Conservation (phyloP, 148 eudicot species). For the Pharnaceum exiguum region DNA sequence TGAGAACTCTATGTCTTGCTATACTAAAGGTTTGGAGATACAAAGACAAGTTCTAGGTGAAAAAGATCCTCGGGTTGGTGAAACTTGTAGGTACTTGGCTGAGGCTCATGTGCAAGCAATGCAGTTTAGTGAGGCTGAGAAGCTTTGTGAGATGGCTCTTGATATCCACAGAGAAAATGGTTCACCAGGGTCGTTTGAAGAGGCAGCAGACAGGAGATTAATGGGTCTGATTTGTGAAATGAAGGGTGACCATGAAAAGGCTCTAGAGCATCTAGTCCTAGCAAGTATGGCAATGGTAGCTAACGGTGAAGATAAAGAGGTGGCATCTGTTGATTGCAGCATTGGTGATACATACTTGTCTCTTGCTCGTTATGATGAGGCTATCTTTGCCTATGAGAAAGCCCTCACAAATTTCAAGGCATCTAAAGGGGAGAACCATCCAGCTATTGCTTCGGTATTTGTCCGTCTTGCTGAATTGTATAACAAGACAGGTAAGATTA, state of each 20-base stretch:
- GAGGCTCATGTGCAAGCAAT: conserved; percentile 95
- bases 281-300: conserved; percentile 99
- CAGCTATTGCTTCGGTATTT: conserved; percentile 80
- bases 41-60: conserved; percentile 78
- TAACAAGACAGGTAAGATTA: conserved; percentile 83
- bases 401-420: conserved; percentile 86
- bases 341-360: conserved; percentile 91
- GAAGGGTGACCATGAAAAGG: conserved; percentile 88
- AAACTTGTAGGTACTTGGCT: conserved; percentile 87
- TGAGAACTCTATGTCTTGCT: conserved; percentile 67
- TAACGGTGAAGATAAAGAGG: conserved; percentile 88
- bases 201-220: conserved; percentile 91
- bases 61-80: conserved; percentile 81
- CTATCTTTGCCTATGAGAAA: conserved; percentile 86
- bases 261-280: conserved; percentile 89
- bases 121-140: conserved; percentile 84
- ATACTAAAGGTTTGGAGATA: conserved; percentile 66
- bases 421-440: conserved; percentile 89
- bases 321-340: conserved; percentile 92
- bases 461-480: conserved; percentile 90
- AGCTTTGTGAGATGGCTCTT: conserved; percentile 82
- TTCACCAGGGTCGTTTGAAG: conserved; percentile 70
- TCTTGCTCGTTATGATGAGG: conserved; percentile 76
- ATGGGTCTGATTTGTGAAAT: conserved; percentile 95
- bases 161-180: conserved; percentile 81